Conservation (phyloP, 2,329 filamentous ascomycete species). For the Colletotrichum tofieldiae region DNA sequence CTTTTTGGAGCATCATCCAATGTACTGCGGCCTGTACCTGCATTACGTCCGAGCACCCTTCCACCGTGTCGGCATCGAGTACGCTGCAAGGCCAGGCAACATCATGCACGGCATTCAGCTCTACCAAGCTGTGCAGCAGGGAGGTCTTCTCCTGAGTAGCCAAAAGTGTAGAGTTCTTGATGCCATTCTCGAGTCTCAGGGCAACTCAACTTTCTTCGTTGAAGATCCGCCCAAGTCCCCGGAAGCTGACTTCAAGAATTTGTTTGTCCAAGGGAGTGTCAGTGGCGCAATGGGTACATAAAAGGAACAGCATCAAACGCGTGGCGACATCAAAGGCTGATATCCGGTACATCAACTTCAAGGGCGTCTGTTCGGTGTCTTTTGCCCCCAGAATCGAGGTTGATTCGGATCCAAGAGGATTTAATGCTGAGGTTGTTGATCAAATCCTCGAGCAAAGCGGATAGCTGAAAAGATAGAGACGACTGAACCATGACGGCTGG, state of each 20-base stretch:
- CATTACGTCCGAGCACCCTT: slow-evolving; percentile 44
- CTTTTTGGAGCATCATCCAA: slow-evolving; percentile 46
- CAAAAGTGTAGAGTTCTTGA: slow-evolving; percentile 34
- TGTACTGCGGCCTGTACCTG: slow-evolving; percentile 45
- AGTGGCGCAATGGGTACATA: slow-evolving; percentile 44
- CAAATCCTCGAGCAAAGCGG: slow-evolving; percentile 19
- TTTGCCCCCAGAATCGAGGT: not conserved
- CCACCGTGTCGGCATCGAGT: slow-evolving; percentile 36
- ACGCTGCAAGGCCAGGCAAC: slow-evolving; percentile 40
- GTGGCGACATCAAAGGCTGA: slow-evolving; percentile 37
- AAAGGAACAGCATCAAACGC: slow-evolving; percentile 25
- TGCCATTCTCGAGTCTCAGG: slow-evolving; percentile 34
- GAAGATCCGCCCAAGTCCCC: slow-evolving; percentile 42
- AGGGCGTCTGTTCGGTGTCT: slow-evolving; percentile 3
- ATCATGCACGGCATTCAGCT: slow-evolving; percentile 45
- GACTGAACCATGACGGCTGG: not conserved
- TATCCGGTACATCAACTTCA: slow-evolving; percentile 41
- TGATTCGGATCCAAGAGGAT: slow-evolving; percentile 12
- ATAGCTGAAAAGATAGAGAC: not conserved
- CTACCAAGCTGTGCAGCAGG: slow-evolving; percentile 46
- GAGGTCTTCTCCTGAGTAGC: slow-evolving; percentile 44
- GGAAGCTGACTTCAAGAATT: slow-evolving; percentile 47
- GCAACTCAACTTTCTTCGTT: slow-evolving; percentile 45
- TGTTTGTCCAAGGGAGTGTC: slow-evolving; percentile 45
- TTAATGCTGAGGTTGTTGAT: slow-evolving; percentile 16